phyloP scores from a whole-genome alignment of 805 yeast genomes.

The Blastobotrys attinorum region DNA sequence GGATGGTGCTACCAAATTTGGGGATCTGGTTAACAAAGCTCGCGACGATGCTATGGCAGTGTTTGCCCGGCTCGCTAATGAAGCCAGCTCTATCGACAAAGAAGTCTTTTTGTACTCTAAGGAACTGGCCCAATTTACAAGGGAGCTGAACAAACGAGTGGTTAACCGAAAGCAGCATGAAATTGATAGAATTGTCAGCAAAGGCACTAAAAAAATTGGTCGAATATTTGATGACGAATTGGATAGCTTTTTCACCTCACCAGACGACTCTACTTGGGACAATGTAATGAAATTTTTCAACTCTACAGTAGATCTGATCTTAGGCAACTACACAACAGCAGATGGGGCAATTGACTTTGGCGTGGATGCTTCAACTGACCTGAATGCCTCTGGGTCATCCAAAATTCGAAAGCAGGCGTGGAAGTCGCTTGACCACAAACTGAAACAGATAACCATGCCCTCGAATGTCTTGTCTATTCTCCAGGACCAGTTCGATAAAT shows the following conservation, averaged over 20 bases:
- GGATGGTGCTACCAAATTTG: conserved; percentile 3
- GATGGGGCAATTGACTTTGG: conserved; percentile 45
- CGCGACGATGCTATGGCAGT: conserved; percentile 14
- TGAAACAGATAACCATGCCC: conserved; percentile 55
- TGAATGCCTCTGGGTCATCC: conserved; percentile 35
- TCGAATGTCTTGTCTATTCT: conserved; percentile 59
- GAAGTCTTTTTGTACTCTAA: conserved; percentile 21
- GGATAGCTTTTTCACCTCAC: conserved; percentile 40
- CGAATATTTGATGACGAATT: conserved; percentile 34
- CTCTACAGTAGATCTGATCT: conserved; percentile 23
- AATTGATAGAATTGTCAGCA: conserved; percentile 35
- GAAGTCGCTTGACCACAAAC: conserved; percentile 49
- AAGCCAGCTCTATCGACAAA: conserved; percentile 29
- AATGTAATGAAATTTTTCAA: conserved; percentile 40
- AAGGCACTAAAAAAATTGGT: conserved; percentile 15
- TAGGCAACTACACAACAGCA: conserved; percentile 28
- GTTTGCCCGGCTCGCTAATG: conserved; percentile 31
- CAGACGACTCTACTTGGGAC: conserved; percentile 56
- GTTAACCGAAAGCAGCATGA: conserved; percentile 32
- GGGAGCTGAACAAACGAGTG: conserved; percentile 31
- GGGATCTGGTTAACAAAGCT: conserved; percentile 17
- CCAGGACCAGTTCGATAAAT: conserved; percentile 74
- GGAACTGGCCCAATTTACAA: conserved; percentile 22
- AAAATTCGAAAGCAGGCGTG: conserved; percentile 52
- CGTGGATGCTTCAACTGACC: conserved; percentile 46